These are phyloP conservation scores for Colletotrichum godetiae DNA, from an alignment of 2,329 filamentous ascomycete genomes.

Conservation along the genomic window DNA sequence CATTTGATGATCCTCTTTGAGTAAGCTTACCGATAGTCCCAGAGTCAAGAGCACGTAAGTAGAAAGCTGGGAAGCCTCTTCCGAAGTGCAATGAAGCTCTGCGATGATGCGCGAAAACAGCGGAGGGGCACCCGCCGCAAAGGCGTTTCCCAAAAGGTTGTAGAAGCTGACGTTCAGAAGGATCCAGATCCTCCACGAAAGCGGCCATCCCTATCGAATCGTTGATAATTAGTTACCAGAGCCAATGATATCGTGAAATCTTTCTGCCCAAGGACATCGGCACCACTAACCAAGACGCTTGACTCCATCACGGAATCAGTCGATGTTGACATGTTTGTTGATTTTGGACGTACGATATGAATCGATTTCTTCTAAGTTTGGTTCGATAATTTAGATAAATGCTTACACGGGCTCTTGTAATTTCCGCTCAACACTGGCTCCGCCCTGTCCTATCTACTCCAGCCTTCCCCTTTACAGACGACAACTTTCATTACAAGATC, in stretches of 20 bases:
- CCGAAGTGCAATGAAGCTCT: slow-evolving; percentile 31
- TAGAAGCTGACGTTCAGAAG: slow-evolving; percentile 38
- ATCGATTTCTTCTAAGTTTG: background rate
- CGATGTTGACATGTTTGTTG: background rate
- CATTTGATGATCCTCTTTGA: background rate
- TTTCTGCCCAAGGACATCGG: background rate
- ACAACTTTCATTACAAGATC: background rate
- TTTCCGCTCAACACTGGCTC: background rate
- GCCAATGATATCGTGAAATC: background rate
- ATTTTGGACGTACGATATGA: background rate
- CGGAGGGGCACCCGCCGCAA: slow-evolving; percentile 35
- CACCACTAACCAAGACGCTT: background rate
- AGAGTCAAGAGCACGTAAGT: slow-evolving; percentile 36
- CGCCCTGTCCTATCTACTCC: background rate
- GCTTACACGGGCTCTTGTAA: too few species aligned
- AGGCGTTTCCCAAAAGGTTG: slow-evolving; percentile 37
- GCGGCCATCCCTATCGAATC: slow-evolving; percentile 33
- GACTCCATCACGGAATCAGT: background rate
- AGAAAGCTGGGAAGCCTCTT: slow-evolving; percentile 34
- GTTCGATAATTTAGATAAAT: background rate
- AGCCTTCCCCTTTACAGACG: background rate
- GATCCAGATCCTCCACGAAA: slow-evolving; percentile 36
- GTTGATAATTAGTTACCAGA: too few species aligned
- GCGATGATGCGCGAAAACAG: slow-evolving; percentile 35
- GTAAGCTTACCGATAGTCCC: slow-evolving; percentile 33